phyloP scores from a whole-genome alignment of 768 basidiomycete species.

The Crucibulum laeve region DNA sequence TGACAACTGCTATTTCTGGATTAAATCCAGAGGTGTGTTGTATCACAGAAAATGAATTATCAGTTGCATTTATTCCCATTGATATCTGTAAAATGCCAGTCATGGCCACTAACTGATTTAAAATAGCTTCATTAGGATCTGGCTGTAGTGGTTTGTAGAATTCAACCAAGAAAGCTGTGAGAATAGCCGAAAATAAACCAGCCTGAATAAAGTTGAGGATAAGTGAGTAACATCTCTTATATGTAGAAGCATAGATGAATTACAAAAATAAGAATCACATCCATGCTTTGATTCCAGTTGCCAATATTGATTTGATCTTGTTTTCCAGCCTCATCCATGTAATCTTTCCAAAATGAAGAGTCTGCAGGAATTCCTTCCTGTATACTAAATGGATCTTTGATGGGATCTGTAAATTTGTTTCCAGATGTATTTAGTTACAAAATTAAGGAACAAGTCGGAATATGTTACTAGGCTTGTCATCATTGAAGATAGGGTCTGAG shows the following conservation, averaged over 20 bases:
- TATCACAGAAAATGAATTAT: neutral
- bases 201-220: conserved; percentile 4
- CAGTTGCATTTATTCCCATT: neutral
- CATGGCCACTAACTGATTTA: conserved; percentile 3
- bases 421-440: neutral
- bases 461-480: neutral
- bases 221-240: neutral
- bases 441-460: neutral
- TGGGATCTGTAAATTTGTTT: conserved; percentile 4
- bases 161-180: conserved; percentile 17
- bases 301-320: conserved; percentile 7
- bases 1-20: conserved; percentile 1
- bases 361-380: conserved; percentile 7
- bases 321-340: conserved; percentile 9
- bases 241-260: neutral
- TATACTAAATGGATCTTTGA: conserved; percentile 8
- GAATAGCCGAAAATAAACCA: conserved; percentile 9
- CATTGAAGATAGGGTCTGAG: neutral
- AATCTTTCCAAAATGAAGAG: conserved; percentile 9
- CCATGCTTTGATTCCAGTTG: conserved; percentile 12
- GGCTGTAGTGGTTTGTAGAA: conserved; percentile 12
- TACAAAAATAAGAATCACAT: conserved; percentile 11
- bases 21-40: neutral
- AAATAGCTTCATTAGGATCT: conserved; percentile 8
- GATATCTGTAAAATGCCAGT: neutral